phyloP scores from a whole-genome alignment of 441 rosid genomes.

The Viola pubescens region DNA sequence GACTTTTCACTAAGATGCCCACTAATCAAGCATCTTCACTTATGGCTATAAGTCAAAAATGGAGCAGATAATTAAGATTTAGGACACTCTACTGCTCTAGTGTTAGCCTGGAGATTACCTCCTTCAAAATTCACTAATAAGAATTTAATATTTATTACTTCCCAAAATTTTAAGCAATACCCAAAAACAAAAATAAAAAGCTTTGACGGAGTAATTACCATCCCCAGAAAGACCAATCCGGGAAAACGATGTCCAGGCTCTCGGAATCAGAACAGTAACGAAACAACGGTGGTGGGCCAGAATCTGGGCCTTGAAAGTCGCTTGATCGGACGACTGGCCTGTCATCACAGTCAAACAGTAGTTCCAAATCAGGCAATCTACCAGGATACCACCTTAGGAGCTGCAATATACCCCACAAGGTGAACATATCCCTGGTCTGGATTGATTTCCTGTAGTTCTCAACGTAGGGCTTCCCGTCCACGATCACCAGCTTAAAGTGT shows the following conservation, averaged over 20 bases:
- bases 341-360: constrained; percentile 56
- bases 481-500: constrained; percentile 35
- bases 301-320: constrained; percentile 25
- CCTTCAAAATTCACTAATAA: too few relatives aligned
- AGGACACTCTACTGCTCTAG: too few relatives aligned
- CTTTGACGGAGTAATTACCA: constrained; percentile 23
- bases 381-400: constrained; percentile 47
- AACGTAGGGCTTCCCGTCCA: constrained; percentile 45
- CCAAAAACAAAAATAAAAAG: not conserved
- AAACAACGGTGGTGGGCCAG: constrained; percentile 40
- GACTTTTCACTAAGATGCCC: too few relatives aligned
- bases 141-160: too few relatives aligned
- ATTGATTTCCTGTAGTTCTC: constrained; percentile 27
- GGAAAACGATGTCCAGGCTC: constrained; percentile 46
- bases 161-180: too few relatives aligned
- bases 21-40: too few relatives aligned
- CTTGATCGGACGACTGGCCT: constrained; percentile 37
- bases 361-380: constrained; percentile 42
- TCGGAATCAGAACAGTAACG: constrained; percentile 40
- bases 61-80: too few relatives aligned
- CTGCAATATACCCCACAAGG: constrained; percentile 59
- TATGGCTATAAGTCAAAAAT: too few relatives aligned
- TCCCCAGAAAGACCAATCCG: constrained; percentile 75
- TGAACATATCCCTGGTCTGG: constrained; percentile 46
- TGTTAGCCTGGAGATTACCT: too few relatives aligned